Percentiles rank a stretch among this genome's conserved stretches.
These are phyloP conservation scores for Chlamydomonas sphaeroides DNA, from an alignment of 139 green algal species.

Conservation along the genomic window DNA sequence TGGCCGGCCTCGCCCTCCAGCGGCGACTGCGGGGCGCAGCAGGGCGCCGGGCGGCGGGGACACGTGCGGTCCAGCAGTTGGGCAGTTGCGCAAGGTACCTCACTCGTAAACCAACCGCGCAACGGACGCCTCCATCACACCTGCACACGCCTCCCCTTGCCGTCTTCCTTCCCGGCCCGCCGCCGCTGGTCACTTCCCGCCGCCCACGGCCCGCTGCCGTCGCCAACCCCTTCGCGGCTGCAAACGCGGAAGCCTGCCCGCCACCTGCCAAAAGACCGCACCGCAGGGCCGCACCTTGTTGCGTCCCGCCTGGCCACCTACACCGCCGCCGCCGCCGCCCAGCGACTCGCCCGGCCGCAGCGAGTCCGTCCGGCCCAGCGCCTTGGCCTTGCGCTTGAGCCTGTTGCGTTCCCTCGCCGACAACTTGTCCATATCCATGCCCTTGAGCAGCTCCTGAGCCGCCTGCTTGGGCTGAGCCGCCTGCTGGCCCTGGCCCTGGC, in stretches of 20 bases:
- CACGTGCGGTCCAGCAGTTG: too few relatives aligned
- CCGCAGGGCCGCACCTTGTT: conserved; percentile 2
- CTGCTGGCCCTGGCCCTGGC: neutral
- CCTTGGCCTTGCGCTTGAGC: conserved; percentile 87
- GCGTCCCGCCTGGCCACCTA: neutral
- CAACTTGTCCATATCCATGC: conserved; percentile 61
- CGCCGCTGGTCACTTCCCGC: too few relatives aligned
- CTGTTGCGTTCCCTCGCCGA: conserved; percentile 86
- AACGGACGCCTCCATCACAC: too few relatives aligned
- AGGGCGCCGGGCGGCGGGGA: too few relatives aligned
- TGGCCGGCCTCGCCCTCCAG: neutral
- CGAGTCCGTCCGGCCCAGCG: conserved; percentile 47
- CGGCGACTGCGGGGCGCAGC: neutral
- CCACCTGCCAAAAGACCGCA: too few relatives aligned
- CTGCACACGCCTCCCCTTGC: too few relatives aligned
- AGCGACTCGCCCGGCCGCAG: neutral
- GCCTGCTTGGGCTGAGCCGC: conserved; percentile 34
- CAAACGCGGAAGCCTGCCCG: too few relatives aligned
- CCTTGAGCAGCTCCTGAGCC: conserved; percentile 62
- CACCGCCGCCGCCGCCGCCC: conserved; percentile 4
- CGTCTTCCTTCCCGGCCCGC: too few relatives aligned
- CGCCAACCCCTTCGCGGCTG: too few relatives aligned
- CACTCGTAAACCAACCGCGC: too few relatives aligned
- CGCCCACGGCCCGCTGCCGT: too few relatives aligned
- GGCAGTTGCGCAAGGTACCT: too few relatives aligned